phyloP scores from a whole-genome alignment of 352 stramenopile species.

The Globisporangium radiosum region DNA sequence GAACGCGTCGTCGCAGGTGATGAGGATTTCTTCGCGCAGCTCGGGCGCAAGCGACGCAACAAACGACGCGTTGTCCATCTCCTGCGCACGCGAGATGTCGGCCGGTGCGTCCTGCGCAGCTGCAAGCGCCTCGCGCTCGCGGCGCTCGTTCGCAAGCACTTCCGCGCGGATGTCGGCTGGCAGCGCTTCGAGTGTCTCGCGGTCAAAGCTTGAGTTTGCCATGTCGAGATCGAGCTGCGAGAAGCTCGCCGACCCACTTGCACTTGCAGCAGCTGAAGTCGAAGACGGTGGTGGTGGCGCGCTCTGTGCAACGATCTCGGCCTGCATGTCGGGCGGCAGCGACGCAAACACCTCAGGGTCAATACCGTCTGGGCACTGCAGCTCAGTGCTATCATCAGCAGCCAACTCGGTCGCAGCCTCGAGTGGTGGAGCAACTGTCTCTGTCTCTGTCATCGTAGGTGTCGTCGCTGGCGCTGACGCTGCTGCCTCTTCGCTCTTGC shows the following conservation, averaged over 20 bases:
- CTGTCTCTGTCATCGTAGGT: not conserved
- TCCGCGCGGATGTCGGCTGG: constrained; percentile 96
- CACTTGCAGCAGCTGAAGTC: constrained; percentile 12
- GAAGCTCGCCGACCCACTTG: constrained; percentile 42
- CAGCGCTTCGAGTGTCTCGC: constrained; percentile 94
- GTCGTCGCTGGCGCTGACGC: too few species aligned
- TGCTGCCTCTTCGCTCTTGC: constrained; percentile 17
- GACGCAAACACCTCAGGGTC: constrained; percentile 96
- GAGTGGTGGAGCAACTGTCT: not conserved
- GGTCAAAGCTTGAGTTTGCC: constrained; percentile 89
- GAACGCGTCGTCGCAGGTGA: constrained; percentile 94
- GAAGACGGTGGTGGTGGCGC: constrained; percentile 8
- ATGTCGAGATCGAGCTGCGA: constrained; percentile 82
- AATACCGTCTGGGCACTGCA: constrained; percentile 91
- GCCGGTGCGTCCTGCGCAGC: constrained; percentile 61
- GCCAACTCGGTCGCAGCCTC: too few species aligned
- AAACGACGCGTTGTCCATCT: constrained; percentile 99
- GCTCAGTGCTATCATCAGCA: constrained; percentile 4
- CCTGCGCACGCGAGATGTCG: constrained; percentile 93
- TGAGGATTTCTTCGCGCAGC: constrained; percentile 94
- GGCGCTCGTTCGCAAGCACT: constrained; percentile 94
- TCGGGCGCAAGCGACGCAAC: constrained; percentile 94
- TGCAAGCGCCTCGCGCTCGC: constrained; percentile 79
- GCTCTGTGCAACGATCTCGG: constrained; percentile 90
- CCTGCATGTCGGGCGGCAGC: constrained; percentile 95